These are phyloP conservation scores for Polychaeton citri DNA, from an alignment of 2,329 filamentous ascomycete species.

Conservation along the genomic window DNA sequence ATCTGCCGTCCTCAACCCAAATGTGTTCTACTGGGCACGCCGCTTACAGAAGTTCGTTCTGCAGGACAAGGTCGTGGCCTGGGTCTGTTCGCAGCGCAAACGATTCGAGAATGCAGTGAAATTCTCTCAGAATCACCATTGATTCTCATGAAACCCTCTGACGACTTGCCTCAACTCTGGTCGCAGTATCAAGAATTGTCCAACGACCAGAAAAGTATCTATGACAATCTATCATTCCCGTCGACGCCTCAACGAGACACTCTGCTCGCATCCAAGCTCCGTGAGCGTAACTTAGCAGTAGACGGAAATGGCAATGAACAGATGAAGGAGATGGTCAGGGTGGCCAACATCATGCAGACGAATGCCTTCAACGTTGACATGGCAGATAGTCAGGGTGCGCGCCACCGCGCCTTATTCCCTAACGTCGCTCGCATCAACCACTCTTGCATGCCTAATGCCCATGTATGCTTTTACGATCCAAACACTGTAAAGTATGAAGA, in stretches of 20 bases:
- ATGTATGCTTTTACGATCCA: conserved; percentile 10
- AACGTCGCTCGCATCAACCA: conserved; percentile 11
- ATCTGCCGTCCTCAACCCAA: conserved; percentile 4
- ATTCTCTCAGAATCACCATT: conserved; percentile 8
- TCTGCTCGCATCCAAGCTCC: conserved; percentile 8
- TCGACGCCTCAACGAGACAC: conserved; percentile 6
- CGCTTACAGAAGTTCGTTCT: conserved; percentile 5
- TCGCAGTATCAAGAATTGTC: conserved; percentile 6
- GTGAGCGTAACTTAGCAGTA: conserved; percentile 6
- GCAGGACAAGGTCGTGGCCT: conserved; percentile 9
- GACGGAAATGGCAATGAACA: background rate
- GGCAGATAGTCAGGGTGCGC: conserved; percentile 5
- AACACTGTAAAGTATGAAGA: background rate
- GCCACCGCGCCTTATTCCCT: conserved; percentile 10
- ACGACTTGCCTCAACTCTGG: conserved; percentile 12
- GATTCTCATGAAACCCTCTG: conserved; percentile 10
- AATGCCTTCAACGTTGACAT: conserved; percentile 14
- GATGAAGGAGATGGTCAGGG: conserved; percentile 6
- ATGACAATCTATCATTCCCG: conserved; percentile 6
- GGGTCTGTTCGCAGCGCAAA: conserved; percentile 8
- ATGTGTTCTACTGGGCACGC: conserved; percentile 6
- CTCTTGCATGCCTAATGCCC: conserved; percentile 12
- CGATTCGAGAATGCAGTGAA: conserved; percentile 5
- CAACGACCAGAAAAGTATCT: conserved; percentile 4
- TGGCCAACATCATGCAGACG: conserved; percentile 12